phyloP scores from a whole-genome alignment of 352 stramenopile species.

The Phytophthora idaei region DNA sequence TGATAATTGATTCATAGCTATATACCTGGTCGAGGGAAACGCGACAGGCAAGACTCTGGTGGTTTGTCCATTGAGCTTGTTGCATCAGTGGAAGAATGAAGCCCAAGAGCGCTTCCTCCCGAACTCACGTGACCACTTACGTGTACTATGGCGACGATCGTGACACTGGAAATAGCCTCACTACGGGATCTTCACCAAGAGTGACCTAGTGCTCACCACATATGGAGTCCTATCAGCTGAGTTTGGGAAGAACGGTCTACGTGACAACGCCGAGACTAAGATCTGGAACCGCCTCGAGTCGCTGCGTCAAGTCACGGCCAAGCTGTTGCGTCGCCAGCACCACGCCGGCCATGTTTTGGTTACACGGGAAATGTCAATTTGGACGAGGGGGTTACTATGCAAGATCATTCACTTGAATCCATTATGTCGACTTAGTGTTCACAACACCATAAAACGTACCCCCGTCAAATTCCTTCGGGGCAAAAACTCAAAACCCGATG shows the following conservation, averaged over 20 bases:
- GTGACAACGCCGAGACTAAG: conserved; percentile 98
- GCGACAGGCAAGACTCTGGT: conserved; percentile 70
- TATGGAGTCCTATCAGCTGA: conserved; percentile 84
- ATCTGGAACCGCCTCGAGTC: conserved; percentile 88
- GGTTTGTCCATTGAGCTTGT: conserved; percentile 85
- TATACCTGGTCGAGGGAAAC: conserved; percentile 1
- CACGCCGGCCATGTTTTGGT: background rate
- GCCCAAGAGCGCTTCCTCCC: conserved; percentile 66
- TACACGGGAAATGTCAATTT: conserved; percentile 2
- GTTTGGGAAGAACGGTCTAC: conserved; percentile 52
- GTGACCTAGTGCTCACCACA: conserved; percentile 84
- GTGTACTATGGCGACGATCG: conserved; percentile 82
- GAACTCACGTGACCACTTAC: conserved; percentile 52
- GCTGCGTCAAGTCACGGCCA: conserved; percentile 77
- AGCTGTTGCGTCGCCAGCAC: conserved; percentile 70
- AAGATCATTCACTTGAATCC: conserved; percentile 5
- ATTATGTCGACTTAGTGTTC: background rate
- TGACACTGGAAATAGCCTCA: conserved; percentile 15
- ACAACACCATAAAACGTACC: conserved; percentile 3
- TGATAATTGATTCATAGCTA: too few relatives aligned
- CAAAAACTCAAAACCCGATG: conserved; percentile 20
- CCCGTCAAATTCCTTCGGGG: conserved; percentile 3
- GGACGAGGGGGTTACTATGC: background rate
- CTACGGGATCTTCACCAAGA: conserved; percentile 28
- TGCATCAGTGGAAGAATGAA: conserved; percentile 91